Conservation (phyloP, 352 stramenopile genomes). For the Phytopythium cucurbitacearum region DNA sequence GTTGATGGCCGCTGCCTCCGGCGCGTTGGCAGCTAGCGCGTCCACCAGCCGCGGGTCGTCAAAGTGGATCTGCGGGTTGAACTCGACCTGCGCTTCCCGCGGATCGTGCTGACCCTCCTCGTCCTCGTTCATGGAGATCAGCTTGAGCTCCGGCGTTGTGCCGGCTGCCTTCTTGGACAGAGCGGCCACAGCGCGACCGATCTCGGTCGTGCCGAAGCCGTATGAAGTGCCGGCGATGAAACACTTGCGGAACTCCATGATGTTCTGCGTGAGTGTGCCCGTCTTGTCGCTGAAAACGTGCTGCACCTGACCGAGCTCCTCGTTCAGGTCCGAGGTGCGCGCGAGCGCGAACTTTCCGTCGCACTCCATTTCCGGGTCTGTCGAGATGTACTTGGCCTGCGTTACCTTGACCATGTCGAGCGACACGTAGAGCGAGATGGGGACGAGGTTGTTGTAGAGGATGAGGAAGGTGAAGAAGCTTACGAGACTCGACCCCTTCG, state of each 20-base stretch:
- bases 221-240: constrained; percentile 82
- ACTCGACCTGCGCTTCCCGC: constrained; percentile 50
- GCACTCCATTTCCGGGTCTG: constrained; percentile 79
- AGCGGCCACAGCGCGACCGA: constrained; percentile 54
- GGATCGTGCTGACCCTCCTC: constrained; percentile 22
- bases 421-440: constrained; percentile 96
- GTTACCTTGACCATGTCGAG: constrained; percentile 92
- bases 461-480: constrained; percentile 95
- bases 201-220: constrained; percentile 78
- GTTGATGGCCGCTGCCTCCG: constrained; percentile 30
- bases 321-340: constrained; percentile 88
- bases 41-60: constrained; percentile 62
- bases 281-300: constrained; percentile 99
- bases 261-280: constrained; percentile 98
- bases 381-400: constrained; percentile 66
- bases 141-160: neutral
- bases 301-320: constrained; percentile 93
- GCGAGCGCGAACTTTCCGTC: constrained; percentile 79
- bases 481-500: constrained; percentile 41
- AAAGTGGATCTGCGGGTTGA: constrained; percentile 63
- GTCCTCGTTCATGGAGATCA: constrained; percentile 4
- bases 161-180: constrained; percentile 27
- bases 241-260: constrained; percentile 96
- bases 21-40: constrained; percentile 22
- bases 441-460: constrained; percentile 96